Evolutionary conservation across 1,284 basidiomycete species (phyloP).

Genomic region (Ceratobasidium sp.): DNA sequence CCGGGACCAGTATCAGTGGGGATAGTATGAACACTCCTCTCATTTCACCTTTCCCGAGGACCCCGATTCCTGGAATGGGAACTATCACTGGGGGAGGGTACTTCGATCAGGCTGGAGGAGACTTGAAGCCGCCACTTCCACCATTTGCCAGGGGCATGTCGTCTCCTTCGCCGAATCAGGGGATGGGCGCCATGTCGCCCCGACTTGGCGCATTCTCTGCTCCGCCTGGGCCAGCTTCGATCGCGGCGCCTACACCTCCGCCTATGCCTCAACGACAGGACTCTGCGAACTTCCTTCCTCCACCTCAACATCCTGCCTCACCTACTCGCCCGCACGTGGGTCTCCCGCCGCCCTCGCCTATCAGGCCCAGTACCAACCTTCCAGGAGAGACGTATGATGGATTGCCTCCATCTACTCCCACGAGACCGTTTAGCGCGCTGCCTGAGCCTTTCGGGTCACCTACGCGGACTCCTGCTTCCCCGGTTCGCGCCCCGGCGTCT

Average conservation of each 20-base stretch:
- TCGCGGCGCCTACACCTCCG: conserved; percentile 2
- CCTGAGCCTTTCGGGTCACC: conserved; percentile 15
- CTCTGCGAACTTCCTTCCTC: conserved; percentile 15
- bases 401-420: conserved; percentile 22
- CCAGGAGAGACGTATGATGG: conserved; percentile 6
- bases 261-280: conserved; percentile 15
- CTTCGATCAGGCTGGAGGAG: neutral
- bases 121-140: conserved; percentile 17
- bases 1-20: neutral
- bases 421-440: conserved; percentile 14
- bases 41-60: conserved; percentile 31
- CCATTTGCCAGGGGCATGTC: neutral
- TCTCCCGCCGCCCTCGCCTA: conserved; percentile 21
- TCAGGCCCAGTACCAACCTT: neutral
- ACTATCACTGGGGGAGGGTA: conserved; percentile 12
- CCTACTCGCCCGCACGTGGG: conserved; percentile 28
- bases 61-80: conserved; percentile 30
- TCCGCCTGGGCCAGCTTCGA: neutral
- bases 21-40: conserved; percentile 4
- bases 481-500: conserved; percentile 7
- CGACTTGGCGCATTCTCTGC: neutral
- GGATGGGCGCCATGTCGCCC: neutral
- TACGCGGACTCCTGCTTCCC: neutral
- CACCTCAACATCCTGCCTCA: conserved; percentile 37
- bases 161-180: neutral